Evolutionary conservation across 2,329 filamentous ascomycete genomes (phyloP), one percentile per base, ranked within the genome.

Genomic region (Fusarium sp.): DNA sequence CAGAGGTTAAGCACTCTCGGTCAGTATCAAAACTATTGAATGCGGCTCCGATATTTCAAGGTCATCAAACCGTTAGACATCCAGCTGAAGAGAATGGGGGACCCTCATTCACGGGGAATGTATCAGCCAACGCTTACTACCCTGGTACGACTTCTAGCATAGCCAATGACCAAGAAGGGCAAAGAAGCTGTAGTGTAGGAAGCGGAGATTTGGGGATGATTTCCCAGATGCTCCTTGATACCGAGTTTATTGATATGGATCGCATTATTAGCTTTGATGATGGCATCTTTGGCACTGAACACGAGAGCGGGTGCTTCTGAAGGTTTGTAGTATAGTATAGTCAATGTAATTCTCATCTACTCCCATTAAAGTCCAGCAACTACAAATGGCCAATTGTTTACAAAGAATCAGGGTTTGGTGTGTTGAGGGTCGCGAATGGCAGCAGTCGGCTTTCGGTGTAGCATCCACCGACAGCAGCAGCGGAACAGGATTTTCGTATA

Each of bases 311-410:
- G 4, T 48, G 45, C 26, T 48, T 48, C 9, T 48, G 4, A 48
- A 20, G 8, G 12, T 15, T 2, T 28, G 26, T 28, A 2, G 3
- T 28, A 6, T 28, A 47, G 13, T 28, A 22, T 47, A 5, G 7
- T 15, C 6, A 9, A 28, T 26, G 2, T 13, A 26, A 26, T 26
- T 45, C 17, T 20, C 7, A 20, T 26, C 8, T 2, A 7, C 20
- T 26, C 9, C 2, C 0, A 12, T 24, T 11, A 5, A 6, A 13
- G 5, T 18, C 7, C 17, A 26, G 5, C 17, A 18, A 18, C n/a
- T 18, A 18, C 24, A 20, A 45, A 0, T 18, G 6, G 11, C 6
- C 2, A 42, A 42, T n/a, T n/a, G 10, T 15, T n/a, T 5, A 2
- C 22, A 42, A n/a, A n/a, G 14, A 17, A 42, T 42, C 41, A 42